Base-by-base conservation (phyloP, 306 rosid genomes). In the Lotus japonicus region DNA sequence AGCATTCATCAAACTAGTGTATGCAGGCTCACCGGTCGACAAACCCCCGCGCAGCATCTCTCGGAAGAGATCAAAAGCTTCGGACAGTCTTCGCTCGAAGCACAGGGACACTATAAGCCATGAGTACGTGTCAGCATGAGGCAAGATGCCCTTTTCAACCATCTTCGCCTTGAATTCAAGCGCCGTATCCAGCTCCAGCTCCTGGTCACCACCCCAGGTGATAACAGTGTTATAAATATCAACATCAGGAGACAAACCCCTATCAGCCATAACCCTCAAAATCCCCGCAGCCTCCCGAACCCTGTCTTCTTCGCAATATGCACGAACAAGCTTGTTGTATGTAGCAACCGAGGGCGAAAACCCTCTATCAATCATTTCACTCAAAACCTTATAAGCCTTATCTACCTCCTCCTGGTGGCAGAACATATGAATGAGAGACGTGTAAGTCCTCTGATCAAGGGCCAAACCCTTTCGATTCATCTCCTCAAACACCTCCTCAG, bases 211-310 rank as follows among this genome's bases (percentile, higher is more conserved):
- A n/a, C n/a, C n/a, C n/a, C n/a, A n/a, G n/a, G n/a, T n/a, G n/a
- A n/a, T n/a, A n/a, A 89, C 71, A 18, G 98, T 87, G 76, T 95
- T 87, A 76, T 92, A 87, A 77, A 86, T 92, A n/a, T 89, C 88
- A 13, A 87, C 86, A 81, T 92, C 90, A n/a, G n/a, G n/a, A n/a
- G n/a, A n/a, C n/a, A n/a, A n/a, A n/a, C n/a, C n/a, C 64, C 68
- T 87, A 66, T 70, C 84, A 38, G 66, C 52, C 86, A 92, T 92
- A 49, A 80, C 84, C 72, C 77, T 76, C 38, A 89, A 48, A 49
- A 89, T 59, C 18, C 77, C 80, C 36, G 62, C 63, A 63, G 92
- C 95, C 35, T 89, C 92, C 38, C 89, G 95, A 55, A 83, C 74
- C 76, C 86, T 82, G 44, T 89, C 95, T 58, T 80, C 53, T 52